Evolutionary conservation across 129 eudicot genomes (phyloP), one percentile per base, ranked within the genome.

Genomic region (Artemisia argyi): DNA sequence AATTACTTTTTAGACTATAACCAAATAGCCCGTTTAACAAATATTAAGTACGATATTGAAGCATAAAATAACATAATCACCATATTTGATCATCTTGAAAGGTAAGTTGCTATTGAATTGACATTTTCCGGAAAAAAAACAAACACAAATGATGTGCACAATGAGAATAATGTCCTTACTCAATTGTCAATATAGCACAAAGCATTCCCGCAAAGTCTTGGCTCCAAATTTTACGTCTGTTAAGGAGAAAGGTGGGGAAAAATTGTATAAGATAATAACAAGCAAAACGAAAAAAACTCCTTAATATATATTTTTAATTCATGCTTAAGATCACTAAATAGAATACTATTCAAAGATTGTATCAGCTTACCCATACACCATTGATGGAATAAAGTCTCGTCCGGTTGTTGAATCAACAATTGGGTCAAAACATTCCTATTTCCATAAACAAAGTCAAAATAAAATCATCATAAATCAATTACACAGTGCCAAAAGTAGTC

Each of bases 181-280:
- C 88, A 66, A 88, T 84, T 11, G 91, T 90, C 79, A 95, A 73
- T 75, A 95, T 83, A 19, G 96, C 97, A 85, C 94, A 88, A 68
- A 84, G 93, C 91, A 95, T 91, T 47, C 97, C 96, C 50, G 94
- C 82, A 74, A 88, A 95, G 78, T 95, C 94, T 74, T 84, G 99
- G 67, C 88, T 89, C 77, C 89, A 83, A 39, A 90, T 87, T 69
- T 95, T 91, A 85, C 96, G 83, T 78, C 99, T 90, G 83, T 35
- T 49, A 52, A 72, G 18, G 42, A 49, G 1, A 39, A 39, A 39
- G 9, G 46, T 39, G 11, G 46, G 11, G 11, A 39, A 39, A 65
- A 18, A 8, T 55, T 18, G 55, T 48, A 30, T 68, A 67, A 68
- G 63, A 61, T 12, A 5, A 76, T 46, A 64, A 30, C 14, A 2